Percentiles rank a stretch among this genome's conserved stretches.
Conservation (phyloP, 1,284 basidiomycete genomes). For the Microbotryum scabiosae region DNA sequence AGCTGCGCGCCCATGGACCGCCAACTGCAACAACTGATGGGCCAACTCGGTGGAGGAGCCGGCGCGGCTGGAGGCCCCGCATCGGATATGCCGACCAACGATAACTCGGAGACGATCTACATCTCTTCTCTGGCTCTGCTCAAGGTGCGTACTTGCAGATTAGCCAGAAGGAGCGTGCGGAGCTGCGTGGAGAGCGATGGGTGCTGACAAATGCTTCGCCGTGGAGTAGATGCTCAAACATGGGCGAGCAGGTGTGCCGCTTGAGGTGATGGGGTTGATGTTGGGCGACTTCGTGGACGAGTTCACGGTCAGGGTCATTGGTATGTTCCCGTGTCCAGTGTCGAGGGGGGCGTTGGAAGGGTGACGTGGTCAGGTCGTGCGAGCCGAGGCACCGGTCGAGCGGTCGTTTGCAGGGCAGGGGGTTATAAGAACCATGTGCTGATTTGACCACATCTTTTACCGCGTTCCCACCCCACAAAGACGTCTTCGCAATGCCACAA, state of each 20-base stretch:
- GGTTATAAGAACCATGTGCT: no score
- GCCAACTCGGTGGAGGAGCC: slow-evolving; percentile 21
- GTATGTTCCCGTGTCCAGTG: no score
- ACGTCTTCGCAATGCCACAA: slow-evolving; percentile 99
- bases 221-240: slow-evolving; percentile 89
- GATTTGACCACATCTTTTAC: not conserved
- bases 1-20: no score
- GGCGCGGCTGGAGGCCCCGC: slow-evolving; percentile 1
- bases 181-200: not conserved
- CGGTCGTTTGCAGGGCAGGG: no score
- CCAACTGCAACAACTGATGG: slow-evolving; percentile 17
- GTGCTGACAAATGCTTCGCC: slow-evolving; percentile 2
- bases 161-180: no score
- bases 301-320: slow-evolving; percentile 60
- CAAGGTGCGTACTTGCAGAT: slow-evolving; percentile 54
- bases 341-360: no score
- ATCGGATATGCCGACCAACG: slow-evolving; percentile 29
- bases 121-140: slow-evolving; percentile 88
- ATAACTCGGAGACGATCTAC: slow-evolving; percentile 79
- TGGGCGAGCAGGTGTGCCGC: slow-evolving; percentile 94
- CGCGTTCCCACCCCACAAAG: no score
- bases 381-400: no score
- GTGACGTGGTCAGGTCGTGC: no score
- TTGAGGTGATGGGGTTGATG: slow-evolving; percentile 99
- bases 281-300: slow-evolving; percentile 98